Percentiles rank a stretch among this genome's conserved stretches.
Conservation (phyloP, 805 yeast species). For the Spathaspora passalidarum region DNA sequence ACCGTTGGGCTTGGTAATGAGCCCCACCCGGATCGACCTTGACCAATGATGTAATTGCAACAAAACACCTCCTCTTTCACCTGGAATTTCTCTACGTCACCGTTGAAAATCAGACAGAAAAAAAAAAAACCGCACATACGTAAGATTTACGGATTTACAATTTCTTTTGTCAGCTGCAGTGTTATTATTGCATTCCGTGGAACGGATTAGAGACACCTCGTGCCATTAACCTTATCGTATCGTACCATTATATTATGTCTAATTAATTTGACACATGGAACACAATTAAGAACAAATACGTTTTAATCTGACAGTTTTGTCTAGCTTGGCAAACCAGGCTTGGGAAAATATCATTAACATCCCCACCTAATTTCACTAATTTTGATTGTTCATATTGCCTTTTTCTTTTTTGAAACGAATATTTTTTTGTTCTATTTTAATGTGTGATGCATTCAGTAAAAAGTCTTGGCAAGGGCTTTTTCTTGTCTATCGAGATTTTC, state of each 20-base stretch:
- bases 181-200: not conserved
- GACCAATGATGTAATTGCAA: not conserved
- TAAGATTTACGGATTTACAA: not conserved
- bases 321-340: not conserved
- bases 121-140: not conserved
- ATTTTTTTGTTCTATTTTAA: not conserved
- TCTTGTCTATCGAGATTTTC: not conserved
- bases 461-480: constrained; percentile 1
- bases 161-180: not conserved
- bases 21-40: not conserved
- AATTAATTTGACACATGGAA: not conserved
- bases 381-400: not conserved
- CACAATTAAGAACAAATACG: not conserved
- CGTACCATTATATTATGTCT: too few relatives aligned
- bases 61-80: not conserved
- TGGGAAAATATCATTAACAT: not conserved
- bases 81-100: not conserved
- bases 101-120: too few relatives aligned
- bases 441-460: not conserved
- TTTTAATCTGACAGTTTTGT: not conserved
- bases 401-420: not conserved
- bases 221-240: not conserved
- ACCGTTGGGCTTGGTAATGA: not conserved
- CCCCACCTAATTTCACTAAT: not conserved
- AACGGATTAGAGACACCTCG: not conserved